Evolutionary conservation across 805 yeast species (phyloP).

Genomic region (Hanseniaspora osmophila): DNA sequence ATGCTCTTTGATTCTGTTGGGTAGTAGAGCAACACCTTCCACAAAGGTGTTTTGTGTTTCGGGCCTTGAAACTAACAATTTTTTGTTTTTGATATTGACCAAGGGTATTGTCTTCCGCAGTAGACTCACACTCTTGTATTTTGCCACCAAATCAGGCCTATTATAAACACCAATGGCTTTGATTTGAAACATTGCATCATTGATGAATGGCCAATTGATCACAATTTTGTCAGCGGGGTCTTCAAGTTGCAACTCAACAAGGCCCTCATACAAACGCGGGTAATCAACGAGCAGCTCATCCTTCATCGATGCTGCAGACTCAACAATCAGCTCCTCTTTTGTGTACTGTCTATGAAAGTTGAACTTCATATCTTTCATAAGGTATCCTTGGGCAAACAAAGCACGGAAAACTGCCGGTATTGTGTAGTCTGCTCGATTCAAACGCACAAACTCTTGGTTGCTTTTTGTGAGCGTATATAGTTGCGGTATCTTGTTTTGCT

Average conservation of each 20-base stretch:
- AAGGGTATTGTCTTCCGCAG: not conserved
- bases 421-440: not conserved
- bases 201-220: not conserved
- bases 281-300: not conserved
- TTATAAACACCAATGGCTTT: not conserved
- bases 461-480: not conserved
- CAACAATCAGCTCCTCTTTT: not conserved
- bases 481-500: not conserved
- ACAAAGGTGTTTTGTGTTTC: no score
- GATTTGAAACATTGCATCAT: not conserved
- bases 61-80: not conserved
- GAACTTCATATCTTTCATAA: not conserved
- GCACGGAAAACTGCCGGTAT: not conserved
- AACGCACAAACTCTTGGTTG: not conserved
- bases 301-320: not conserved
- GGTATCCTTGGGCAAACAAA: not conserved
- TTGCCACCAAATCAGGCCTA: not conserved
- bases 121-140: not conserved
- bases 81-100: not conserved
- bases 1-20: not conserved
- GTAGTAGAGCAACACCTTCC: not conserved
- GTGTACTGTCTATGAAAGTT: not conserved
- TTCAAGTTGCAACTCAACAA: not conserved
- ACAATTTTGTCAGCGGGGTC: not conserved
- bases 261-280: not conserved